Conservation (phyloP, 1,284 basidiomycete genomes). For the Exobasidium rhododendri region DNA sequence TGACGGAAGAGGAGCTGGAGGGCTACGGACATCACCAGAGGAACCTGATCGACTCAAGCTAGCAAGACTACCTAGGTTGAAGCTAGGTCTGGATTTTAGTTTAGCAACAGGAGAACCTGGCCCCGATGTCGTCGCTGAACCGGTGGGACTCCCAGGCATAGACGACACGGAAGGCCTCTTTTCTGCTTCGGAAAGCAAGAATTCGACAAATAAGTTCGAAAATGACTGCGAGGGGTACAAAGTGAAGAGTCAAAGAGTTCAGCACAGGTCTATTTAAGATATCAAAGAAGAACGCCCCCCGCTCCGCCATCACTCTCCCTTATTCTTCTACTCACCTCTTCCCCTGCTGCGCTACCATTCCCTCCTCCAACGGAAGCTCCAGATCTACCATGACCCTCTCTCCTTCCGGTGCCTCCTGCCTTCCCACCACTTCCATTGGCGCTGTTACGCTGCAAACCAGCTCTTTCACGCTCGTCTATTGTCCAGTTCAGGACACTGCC, state of each 20-base stretch:
- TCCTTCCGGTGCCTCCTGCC: not conserved
- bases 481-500: constrained; percentile 85
- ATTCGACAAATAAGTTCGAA: constrained; percentile 51
- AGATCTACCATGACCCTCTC: constrained; percentile 7
- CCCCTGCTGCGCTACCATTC: constrained; percentile 13
- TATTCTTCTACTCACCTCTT: constrained; percentile 31
- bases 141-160: not conserved
- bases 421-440: not conserved
- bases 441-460: constrained; percentile 67
- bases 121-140: not conserved
- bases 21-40: not conserved
- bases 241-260: not conserved
- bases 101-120: no score
- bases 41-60: not conserved
- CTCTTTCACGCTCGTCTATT: constrained; percentile 82
- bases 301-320: no score
- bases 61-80: constrained; percentile 10
- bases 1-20: not conserved
- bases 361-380: not conserved
- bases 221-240: constrained; percentile 34
- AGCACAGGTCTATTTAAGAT: not conserved
- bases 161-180: constrained; percentile 3
- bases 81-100: not conserved
- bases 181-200: constrained; percentile 45
- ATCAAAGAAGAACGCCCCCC: not conserved